Evolutionary conservation across 768 basidiomycete species (phyloP).

Genomic region (Zangia roseola): DNA sequence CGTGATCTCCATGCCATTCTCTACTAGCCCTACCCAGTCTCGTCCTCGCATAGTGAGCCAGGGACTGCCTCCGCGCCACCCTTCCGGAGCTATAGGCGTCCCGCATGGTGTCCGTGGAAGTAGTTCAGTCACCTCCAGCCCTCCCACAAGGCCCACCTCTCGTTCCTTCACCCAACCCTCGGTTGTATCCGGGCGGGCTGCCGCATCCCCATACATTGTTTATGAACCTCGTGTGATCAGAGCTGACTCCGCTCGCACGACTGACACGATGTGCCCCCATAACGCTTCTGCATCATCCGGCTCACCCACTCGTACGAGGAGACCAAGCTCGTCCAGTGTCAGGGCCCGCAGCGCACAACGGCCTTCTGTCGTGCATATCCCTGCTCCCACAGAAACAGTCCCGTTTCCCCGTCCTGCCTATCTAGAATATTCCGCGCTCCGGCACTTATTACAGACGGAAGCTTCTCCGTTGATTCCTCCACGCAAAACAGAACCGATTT

Average conservation of each 20-base stretch:
- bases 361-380: slow-evolving; percentile 30
- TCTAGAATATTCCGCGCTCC: slow-evolving; percentile 72
- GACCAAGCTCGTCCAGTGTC: slow-evolving; percentile 39
- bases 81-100: slow-evolving; percentile 35
- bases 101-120: slow-evolving; percentile 40
- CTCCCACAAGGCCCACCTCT: slow-evolving; percentile 41
- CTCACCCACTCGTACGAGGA: slow-evolving; percentile 48
- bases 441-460: slow-evolving; percentile 64
- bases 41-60: slow-evolving; percentile 41
- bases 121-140: slow-evolving; percentile 32
- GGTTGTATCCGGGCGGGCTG: slow-evolving; percentile 31
- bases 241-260: slow-evolving; percentile 42
- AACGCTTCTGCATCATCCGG: slow-evolving; percentile 36
- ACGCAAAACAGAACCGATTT: slow-evolving; percentile 36
- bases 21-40: slow-evolving; percentile 34
- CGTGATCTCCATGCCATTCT: slow-evolving; percentile 61
- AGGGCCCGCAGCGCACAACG: slow-evolving; percentile 23
- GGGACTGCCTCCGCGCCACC: slow-evolving; percentile 27
- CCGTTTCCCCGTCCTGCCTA: slow-evolving; percentile 69
- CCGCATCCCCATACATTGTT: slow-evolving; percentile 31
- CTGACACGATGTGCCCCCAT: slow-evolving; percentile 44
- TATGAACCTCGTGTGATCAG: slow-evolving; percentile 73
- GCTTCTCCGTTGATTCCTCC: slow-evolving; percentile 35
- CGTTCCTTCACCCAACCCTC: slow-evolving; percentile 44
- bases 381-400: slow-evolving; percentile 29